Base-by-base conservation (phyloP, 495 filamentous ascomycete species). In the Hypoxylon cercidicola region DNA sequence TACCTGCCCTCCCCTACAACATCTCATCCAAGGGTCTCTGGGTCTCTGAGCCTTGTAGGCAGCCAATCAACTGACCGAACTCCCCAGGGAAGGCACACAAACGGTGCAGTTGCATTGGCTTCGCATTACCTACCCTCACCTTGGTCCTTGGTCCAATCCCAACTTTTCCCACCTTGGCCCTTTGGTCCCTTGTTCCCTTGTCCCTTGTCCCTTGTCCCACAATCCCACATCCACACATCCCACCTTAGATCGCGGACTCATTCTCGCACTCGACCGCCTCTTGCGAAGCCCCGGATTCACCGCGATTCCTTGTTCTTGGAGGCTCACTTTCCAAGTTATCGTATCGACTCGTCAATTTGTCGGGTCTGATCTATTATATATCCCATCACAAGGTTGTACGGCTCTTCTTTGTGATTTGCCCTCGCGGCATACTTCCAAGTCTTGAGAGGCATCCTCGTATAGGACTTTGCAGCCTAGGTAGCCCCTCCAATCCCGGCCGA, bases 71-170 rank as follows among this genome's bases (percentile, higher is more conserved):
- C 54, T 44, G 25, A 4, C 39, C 28, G 59, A 62, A 16, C 7
- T 44, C 45, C 25, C 44, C 49, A 55, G 58, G 64, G 64, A 59
- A 59, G 43, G 47, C 43, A 61, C 59, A 62, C 54, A 55, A 68
- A 50, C 64, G 64, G 64, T 45, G 59, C 59, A 46, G 53, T 68
- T 68, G 64, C 64, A 67, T 68, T 68, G 57, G 61, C 28, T 46
- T 44, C 47, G 53, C 41, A 48, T 13, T 25, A 39, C 9, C 34
- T n/a, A n/a, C n/a, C n/a, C n/a, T n/a, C n/a, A n/a, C n/a, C n/a
- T n/a, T n/a, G n/a, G n/a, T n/a, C n/a, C n/a, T n/a, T n/a, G n/a
- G n/a, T n/a, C n/a, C n/a, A n/a, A n/a, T n/a, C n/a, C n/a, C n/a
- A n/a, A n/a, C 34, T 43, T 19, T 41, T 32, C 55, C 62, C 64